Conservation (phyloP, 768 basidiomycete species). For the Lyophyllum semitale region DNA sequence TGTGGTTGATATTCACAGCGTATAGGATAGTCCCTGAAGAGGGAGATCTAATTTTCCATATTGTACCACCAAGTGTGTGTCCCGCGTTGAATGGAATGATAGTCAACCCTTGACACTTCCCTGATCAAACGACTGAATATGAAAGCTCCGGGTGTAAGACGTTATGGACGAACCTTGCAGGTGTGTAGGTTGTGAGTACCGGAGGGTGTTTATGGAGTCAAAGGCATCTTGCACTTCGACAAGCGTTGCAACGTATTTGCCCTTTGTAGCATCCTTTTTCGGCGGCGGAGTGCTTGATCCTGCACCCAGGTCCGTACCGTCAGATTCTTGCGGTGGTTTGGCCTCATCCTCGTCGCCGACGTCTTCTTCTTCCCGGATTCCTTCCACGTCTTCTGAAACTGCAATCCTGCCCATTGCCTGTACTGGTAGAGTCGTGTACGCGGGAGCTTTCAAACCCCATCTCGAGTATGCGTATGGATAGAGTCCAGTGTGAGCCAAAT, state of each 20-base stretch:
- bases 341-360: slow-evolving; percentile 45
- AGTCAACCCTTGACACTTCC: slow-evolving; percentile 89
- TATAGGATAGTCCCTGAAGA: slow-evolving; percentile 95
- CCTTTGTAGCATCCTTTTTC: slow-evolving; percentile 33
- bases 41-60: slow-evolving; percentile 99
- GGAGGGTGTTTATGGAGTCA: slow-evolving; percentile 85
- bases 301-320: slow-evolving; percentile 26
- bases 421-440: slow-evolving; percentile 93
- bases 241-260: slow-evolving; percentile 72
- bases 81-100: slow-evolving; percentile 96
- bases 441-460: slow-evolving; percentile 87
- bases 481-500: slow-evolving; percentile 86
- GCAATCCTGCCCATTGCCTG: slow-evolving; percentile 95
- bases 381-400: slow-evolving; percentile 85
- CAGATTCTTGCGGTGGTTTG: slow-evolving; percentile 24
- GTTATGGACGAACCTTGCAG: slow-evolving; percentile 71
- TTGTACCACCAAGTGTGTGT: slow-evolving; percentile 93
- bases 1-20: slow-evolving; percentile 94
- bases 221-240: slow-evolving; percentile 93
- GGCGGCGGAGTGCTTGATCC: slow-evolving; percentile 26
- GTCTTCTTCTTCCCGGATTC: slow-evolving; percentile 74
- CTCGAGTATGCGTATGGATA: slow-evolving; percentile 88
- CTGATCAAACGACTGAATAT: slow-evolving; percentile 36
- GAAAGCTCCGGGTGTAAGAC: not conserved
- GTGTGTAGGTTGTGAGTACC: slow-evolving; percentile 95